These are phyloP conservation scores for Chrysoporthe puriensis DNA, from an alignment of 2,329 filamentous ascomycete genomes.

Conservation along the genomic window DNA sequence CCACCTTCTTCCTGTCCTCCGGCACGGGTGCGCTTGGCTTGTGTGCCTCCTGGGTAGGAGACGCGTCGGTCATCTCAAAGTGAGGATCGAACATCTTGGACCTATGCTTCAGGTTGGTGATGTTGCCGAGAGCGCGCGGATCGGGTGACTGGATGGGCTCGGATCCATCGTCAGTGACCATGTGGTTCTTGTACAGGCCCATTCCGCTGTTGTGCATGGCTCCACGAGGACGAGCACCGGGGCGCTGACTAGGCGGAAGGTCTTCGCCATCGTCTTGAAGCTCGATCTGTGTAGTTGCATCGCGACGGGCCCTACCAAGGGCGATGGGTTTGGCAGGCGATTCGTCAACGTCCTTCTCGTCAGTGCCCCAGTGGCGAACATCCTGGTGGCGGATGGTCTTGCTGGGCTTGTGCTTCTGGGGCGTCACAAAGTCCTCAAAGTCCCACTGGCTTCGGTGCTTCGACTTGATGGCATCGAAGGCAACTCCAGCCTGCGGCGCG, in stretches of 20 bases:
- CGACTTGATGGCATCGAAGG: conserved; percentile 50
- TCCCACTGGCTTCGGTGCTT: conserved; percentile 80
- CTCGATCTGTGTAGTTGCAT: conserved; percentile 83
- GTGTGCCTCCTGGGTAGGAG: conserved; percentile 52
- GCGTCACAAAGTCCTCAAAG: conserved; percentile 86
- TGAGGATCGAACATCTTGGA: conserved; percentile 78
- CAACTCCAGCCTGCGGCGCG: conserved; percentile 45
- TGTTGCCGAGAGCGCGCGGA: conserved; percentile 60
- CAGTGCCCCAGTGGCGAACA: conserved; percentile 78
- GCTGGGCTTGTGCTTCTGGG: conserved; percentile 68
- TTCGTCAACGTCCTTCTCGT: conserved; percentile 62
- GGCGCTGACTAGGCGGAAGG: conserved; percentile 56
- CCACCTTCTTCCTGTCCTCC: conserved; percentile 67
- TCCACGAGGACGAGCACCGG: conserved; percentile 53
- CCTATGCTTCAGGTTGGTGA: conserved; percentile 74
- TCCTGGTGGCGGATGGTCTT: conserved; percentile 68
- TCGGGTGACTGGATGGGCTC: conserved; percentile 43
- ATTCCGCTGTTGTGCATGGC: conserved; percentile 69
- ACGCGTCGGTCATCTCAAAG: conserved; percentile 74
- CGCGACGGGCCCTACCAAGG: conserved; percentile 71
- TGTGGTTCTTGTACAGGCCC: conserved; percentile 76
- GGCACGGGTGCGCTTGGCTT: conserved; percentile 39
- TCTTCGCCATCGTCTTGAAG: conserved; percentile 78
- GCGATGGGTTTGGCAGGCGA: conserved; percentile 57
- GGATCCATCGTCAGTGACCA: conserved; percentile 64